phyloP scores from a whole-genome alignment of 768 basidiomycete species.

The Mycena polygramma region DNA sequence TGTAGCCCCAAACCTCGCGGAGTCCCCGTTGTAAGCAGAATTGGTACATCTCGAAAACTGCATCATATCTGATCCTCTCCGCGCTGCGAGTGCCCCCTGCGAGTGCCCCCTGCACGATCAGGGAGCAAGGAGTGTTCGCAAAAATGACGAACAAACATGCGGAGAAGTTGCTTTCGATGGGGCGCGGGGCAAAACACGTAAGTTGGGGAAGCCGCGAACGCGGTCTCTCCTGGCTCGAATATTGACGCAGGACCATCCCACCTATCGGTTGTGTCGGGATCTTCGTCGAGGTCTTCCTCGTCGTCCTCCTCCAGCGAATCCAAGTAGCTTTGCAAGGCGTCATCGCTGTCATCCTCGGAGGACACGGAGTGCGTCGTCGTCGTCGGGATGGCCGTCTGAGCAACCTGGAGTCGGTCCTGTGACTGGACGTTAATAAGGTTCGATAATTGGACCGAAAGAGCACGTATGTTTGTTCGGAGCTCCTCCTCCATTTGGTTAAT shows the following conservation, averaged over 20 bases:
- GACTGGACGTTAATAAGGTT: background rate
- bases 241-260: constrained; percentile 40
- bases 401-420: constrained; percentile 16
- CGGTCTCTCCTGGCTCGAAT: constrained; percentile 39
- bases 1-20: constrained; percentile 42
- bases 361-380: background rate
- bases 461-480: constrained; percentile 1
- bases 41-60: constrained; percentile 44
- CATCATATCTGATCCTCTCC: constrained; percentile 36
- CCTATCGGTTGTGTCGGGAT: background rate
- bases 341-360: constrained; percentile 6
- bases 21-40: constrained; percentile 39
- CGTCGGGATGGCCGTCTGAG: constrained; percentile 9
- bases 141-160: constrained; percentile 43
- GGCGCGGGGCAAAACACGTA: constrained; percentile 44
- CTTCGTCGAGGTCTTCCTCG: constrained; percentile 9
- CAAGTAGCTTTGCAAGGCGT: background rate
- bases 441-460: background rate
- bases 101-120: constrained; percentile 32
- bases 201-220: constrained; percentile 18
- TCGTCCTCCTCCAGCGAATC: constrained; percentile 16
- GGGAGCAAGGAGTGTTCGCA: constrained; percentile 41
- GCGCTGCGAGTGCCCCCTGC: constrained; percentile 1
- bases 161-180: constrained; percentile 41
- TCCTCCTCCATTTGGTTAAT: background rate